Evolutionary conservation across 179 eudicot species (phyloP).

Genomic region (Sideroxylon spinosum): DNA sequence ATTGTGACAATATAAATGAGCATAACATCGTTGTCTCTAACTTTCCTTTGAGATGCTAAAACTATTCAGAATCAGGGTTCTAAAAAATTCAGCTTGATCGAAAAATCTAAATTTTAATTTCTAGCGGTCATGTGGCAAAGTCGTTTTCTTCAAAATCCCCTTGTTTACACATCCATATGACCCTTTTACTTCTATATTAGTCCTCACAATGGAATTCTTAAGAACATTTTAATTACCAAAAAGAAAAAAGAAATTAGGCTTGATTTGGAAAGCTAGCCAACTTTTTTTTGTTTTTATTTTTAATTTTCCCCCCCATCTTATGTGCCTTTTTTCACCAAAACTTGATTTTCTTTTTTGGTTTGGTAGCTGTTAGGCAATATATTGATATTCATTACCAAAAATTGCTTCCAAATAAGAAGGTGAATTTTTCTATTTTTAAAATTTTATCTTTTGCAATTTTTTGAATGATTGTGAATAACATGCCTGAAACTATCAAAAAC

Average conservation of each 20-base stretch:
- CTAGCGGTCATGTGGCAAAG: background rate
- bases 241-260: too few species aligned
- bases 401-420: too few species aligned
- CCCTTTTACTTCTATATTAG: background rate
- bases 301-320: too few species aligned
- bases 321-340: too few species aligned
- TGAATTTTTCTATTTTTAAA: too few species aligned
- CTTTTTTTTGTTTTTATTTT: too few species aligned
- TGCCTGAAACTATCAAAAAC: too few species aligned
- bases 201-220: background rate
- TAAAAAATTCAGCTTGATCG: background rate
- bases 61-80: background rate
- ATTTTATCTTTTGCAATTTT: too few species aligned
- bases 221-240: background rate
- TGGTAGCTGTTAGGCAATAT: background rate
- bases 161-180: background rate
- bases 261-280: too few species aligned
- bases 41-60: background rate
- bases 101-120: background rate
- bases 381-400: too few species aligned
- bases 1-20: background rate
- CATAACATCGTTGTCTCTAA: background rate
- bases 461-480: too few species aligned
- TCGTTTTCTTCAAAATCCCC: background rate
- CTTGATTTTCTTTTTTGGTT: too few species aligned